Evolutionary conservation across 73 alveolate genomes (phyloP).

Genomic region (Urostyla sp.): DNA sequence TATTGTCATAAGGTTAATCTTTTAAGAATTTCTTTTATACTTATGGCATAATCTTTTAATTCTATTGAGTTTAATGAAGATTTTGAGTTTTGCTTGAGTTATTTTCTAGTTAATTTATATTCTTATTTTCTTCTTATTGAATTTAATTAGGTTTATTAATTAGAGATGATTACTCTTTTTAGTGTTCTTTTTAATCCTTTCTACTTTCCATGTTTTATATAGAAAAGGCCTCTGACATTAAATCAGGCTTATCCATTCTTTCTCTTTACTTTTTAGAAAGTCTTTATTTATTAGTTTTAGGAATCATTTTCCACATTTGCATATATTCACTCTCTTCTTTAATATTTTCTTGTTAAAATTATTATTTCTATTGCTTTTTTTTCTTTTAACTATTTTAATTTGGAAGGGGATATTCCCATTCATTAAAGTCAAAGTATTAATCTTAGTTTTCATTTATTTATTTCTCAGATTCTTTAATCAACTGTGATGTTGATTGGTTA

Average conservation of each 20-base stretch:
- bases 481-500: too few relatives aligned
- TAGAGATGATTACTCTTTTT: background rate
- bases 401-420: too few relatives aligned
- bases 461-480: too few relatives aligned
- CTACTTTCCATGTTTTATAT: background rate
- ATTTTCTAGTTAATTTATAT: background rate
- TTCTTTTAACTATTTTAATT: too few relatives aligned
- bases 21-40: background rate
- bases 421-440: too few relatives aligned
- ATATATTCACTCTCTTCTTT: constrained; percentile 45
- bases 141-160: background rate
- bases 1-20: too few relatives aligned
- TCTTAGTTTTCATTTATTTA: too few relatives aligned
- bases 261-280: constrained; percentile 11
- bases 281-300: constrained; percentile 15
- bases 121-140: background rate
- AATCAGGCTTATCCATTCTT: constrained; percentile 45
- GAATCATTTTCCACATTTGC: constrained; percentile 31
- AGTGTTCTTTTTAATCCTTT: background rate
- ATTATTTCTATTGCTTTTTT: too few relatives aligned
- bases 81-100: background rate
- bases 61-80: background rate
- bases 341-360: background rate
- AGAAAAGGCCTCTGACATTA: background rate
- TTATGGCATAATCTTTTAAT: background rate